Base-by-base conservation (phyloP, 306 rosid species). In the Fragaria ananassa region DNA sequence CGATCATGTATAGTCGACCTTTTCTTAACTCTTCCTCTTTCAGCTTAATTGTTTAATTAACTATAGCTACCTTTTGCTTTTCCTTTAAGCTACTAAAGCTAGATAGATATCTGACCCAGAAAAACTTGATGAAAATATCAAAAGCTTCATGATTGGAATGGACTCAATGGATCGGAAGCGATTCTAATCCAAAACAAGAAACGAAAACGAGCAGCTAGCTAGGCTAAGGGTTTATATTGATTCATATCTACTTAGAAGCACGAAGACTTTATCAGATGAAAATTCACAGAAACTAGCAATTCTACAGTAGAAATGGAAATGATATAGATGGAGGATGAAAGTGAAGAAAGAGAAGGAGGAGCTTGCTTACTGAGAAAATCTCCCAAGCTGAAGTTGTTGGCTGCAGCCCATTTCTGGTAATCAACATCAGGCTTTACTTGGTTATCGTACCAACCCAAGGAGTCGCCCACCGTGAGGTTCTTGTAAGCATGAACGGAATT, bases 401-500 rank as follows among this genome's bases (percentile, higher is more conserved):
- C 81, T 18, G 84, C 74, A 74, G 79, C 89, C 99, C 99, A 95
- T 41, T 92, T 87, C 80, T 88, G 93, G 66, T 90, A 95, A 82
- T 90, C 61, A 11, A 88, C 83, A 70, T 64, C 8, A 34, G 97
- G 84, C 63, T 91, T 91, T 64, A 74, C 74, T 25, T 77, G 70
- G 10, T 61, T 87, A 62, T 94, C 99, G 74, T 84, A 95, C 97
- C 97, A 95, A 5, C 99, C 99, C 60, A 88, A 57, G 42, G 97
- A 88, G 74, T 90, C 97, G 3, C 99, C 99, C 1, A 95, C 99
- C 0, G 99, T 95, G 85, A 88, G 87, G 83, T 95, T 95, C 80
- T 86, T 84, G 93, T 90, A 90, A 51, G 92, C 91, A 17, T 75
- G 69, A 53, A 81, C 93, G 80, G 60, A 53, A 53, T 8, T 53